A percentile compares a stretch with the other conserved stretches of the same genome.
These are phyloP conservation scores for Triticum timopheevii DNA, from an alignment of 176 grass and related monocot species.

Conservation along the genomic window DNA sequence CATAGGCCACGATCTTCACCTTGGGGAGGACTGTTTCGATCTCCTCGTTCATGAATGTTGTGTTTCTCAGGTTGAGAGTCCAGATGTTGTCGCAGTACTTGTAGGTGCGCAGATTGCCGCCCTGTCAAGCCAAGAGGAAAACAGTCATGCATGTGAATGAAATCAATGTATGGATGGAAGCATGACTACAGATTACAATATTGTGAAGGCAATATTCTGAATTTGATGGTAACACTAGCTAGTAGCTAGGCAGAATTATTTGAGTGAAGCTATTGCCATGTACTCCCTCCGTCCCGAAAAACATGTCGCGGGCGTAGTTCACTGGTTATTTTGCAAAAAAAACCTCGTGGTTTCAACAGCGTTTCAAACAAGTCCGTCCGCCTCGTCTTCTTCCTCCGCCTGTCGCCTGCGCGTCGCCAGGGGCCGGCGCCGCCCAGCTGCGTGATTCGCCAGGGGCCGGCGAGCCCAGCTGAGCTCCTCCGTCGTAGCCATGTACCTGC, in stretches of 20 bases:
- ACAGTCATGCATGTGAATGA: background rate
- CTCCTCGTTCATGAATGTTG: slow-evolving; percentile 65
- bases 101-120: slow-evolving; percentile 92
- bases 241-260: background rate
- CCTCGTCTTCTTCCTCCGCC: no score
- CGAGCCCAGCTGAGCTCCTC: no score
- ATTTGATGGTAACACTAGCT: background rate
- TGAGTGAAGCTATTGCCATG: background rate
- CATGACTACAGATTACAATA: background rate
- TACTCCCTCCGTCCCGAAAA: no score
- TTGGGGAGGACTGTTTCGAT: slow-evolving; percentile 32
- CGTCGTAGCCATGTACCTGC: no score
- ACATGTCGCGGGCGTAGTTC: no score
- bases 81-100: slow-evolving; percentile 87
- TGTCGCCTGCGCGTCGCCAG: no score
- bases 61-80: slow-evolving; percentile 80
- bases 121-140: slow-evolving; percentile 46
- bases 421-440: no score
- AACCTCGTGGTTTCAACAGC: no score
- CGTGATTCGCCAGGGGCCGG: no score
- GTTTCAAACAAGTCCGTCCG: no score
- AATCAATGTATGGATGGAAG: background rate
- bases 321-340: no score
- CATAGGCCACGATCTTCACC: slow-evolving; percentile 83
- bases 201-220: background rate